phyloP scores from a whole-genome alignment of 75 land plant genomes.

The Cupressus sempervirens region DNA sequence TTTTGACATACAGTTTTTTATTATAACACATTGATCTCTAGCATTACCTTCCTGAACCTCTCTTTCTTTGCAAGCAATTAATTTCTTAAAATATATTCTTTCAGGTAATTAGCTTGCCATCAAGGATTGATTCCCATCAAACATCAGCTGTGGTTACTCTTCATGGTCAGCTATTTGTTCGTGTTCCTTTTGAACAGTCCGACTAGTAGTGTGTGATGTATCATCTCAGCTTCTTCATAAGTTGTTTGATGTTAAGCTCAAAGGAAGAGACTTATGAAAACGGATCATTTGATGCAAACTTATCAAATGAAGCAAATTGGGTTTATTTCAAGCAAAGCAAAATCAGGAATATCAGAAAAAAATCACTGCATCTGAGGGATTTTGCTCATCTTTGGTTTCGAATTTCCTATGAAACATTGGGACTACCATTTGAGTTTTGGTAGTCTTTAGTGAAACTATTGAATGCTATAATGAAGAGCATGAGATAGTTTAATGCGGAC shows the following conservation, averaged over 20 bases:
- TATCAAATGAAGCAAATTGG: background rate
- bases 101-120: constrained; percentile 82
- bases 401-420: background rate
- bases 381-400: background rate
- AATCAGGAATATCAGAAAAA: background rate
- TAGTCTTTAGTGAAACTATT: background rate
- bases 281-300: background rate
- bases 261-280: background rate
- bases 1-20: constrained; percentile 2
- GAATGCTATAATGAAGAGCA: background rate
- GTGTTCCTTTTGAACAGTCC: constrained; percentile 77
- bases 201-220: constrained; percentile 13
- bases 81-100: background rate
- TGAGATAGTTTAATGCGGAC: background rate
- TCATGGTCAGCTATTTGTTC: constrained; percentile 86
- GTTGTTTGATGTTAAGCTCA: background rate
- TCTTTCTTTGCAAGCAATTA: background rate
- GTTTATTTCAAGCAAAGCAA: background rate
- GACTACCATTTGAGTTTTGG: background rate
- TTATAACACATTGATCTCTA: background rate
- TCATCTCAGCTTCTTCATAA: background rate
- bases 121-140: constrained; percentile 85
- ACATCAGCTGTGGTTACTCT: constrained; percentile 92
- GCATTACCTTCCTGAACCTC: background rate
- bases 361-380: background rate